A percentile compares a stretch with the other conserved stretches of the same genome.
Evolutionary conservation across 345 rosid species (phyloP).

Genomic region (Murraya koenigii): DNA sequence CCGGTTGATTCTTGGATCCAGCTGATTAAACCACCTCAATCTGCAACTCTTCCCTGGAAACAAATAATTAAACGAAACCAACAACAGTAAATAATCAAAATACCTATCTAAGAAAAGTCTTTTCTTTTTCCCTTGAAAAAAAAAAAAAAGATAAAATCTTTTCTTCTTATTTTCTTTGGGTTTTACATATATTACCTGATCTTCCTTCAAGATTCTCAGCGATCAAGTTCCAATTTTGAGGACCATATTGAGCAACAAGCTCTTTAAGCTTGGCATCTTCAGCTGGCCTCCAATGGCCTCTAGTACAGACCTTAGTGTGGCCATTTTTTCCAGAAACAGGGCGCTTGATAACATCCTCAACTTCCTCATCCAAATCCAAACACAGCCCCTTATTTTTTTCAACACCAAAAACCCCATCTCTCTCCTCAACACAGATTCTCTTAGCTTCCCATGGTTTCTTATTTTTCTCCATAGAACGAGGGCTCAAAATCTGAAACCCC

Average conservation of each 20-base stretch:
- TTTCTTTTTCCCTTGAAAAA: background rate
- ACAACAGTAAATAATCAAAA: background rate
- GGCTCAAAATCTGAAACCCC: slow-evolving; percentile 31
- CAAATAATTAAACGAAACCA: background rate
- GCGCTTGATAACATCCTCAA: slow-evolving; percentile 20
- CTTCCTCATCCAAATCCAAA: slow-evolving; percentile 24
- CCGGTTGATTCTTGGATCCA: slow-evolving; percentile 86
- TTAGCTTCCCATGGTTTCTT: slow-evolving; percentile 20
- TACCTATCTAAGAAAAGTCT: background rate
- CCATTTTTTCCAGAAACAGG: slow-evolving; percentile 28
- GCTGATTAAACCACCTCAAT: slow-evolving; percentile 91
- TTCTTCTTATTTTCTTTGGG: background rate
- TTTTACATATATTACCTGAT: slow-evolving; percentile 51
- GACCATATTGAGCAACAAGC: slow-evolving; percentile 72
- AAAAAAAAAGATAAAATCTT: background rate
- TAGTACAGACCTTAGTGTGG: slow-evolving; percentile 48
- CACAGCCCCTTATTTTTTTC: slow-evolving; percentile 21
- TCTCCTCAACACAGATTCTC: slow-evolving; percentile 16
- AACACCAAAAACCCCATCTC: slow-evolving; percentile 22
- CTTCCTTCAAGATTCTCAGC: slow-evolving; percentile 85
- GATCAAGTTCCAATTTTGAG: slow-evolving; percentile 95
- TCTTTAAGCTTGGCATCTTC: slow-evolving; percentile 85
- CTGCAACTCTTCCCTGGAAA: slow-evolving; percentile 90
- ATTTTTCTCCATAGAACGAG: slow-evolving; percentile 18
- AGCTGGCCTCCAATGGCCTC: slow-evolving; percentile 96